A percentile compares a stretch with the other conserved stretches of the same genome.
These are phyloP conservation scores for Teunomyces tritomae DNA, from an alignment of 805 yeast species.

Conservation along the genomic window DNA sequence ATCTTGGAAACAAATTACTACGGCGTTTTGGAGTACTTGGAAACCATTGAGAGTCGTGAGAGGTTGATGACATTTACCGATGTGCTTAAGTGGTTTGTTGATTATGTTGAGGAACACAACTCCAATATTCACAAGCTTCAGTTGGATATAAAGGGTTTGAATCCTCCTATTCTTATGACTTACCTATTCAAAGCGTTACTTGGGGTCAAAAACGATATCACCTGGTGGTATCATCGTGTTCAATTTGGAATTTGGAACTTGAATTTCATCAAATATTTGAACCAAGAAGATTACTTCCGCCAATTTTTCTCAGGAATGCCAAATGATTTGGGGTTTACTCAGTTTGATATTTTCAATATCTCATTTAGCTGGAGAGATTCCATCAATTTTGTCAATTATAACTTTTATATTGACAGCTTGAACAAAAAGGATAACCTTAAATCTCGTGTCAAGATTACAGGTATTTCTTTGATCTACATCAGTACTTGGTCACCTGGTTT, in stretches of 20 bases:
- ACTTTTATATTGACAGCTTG: conserved; percentile 28
- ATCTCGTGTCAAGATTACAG: conserved; percentile 28
- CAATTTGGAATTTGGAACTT: conserved; percentile 44
- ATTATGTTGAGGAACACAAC: conserved; percentile 15
- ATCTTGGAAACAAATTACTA: conserved; percentile 32
- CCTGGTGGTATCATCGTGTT: conserved; percentile 38
- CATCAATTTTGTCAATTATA: conserved; percentile 32
- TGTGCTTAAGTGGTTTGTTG: conserved; percentile 32
- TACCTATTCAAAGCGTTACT: conserved; percentile 29
- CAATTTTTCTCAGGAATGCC: conserved; percentile 14
- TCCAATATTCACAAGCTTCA: conserved; percentile 24
- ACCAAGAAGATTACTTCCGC: conserved; percentile 38
- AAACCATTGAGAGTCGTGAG: conserved; percentile 34
- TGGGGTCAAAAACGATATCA: conserved; percentile 24
- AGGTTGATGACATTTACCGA: conserved; percentile 29
- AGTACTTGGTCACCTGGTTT: conserved; percentile 38
- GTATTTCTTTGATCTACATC: conserved; percentile 36
- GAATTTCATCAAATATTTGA: conserved; percentile 34
- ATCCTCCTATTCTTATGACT: conserved; percentile 33
- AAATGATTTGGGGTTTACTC: conserved; percentile 17
- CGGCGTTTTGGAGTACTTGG: conserved; percentile 23
- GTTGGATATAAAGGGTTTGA: conserved; percentile 40
- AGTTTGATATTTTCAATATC: conserved; percentile 37
- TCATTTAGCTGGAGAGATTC: conserved; percentile 34
- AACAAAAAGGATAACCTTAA: conserved; percentile 14